Evolutionary conservation across 257 asterid species (phyloP).

Genomic region (Euphrasia confusa): DNA sequence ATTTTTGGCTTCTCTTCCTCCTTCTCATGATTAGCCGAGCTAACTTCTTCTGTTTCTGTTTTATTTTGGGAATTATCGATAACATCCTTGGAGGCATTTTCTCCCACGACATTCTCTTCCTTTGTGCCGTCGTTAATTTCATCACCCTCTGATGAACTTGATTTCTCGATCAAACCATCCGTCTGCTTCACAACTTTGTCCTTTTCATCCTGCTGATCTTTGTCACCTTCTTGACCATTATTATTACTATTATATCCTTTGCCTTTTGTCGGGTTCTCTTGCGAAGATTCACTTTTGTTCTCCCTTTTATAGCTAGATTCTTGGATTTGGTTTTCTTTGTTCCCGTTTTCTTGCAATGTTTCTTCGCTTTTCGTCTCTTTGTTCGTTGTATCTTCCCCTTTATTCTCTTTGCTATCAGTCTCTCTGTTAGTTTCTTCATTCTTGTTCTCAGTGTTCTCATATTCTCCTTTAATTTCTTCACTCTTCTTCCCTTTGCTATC

Average conservation of each 20-base stretch:
- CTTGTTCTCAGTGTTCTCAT: conserved; percentile 22
- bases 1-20: conserved; percentile 3
- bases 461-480: conserved; percentile 24
- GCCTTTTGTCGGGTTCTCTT: conserved; percentile 32
- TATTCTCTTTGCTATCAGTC: background rate
- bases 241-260: conserved; percentile 36
- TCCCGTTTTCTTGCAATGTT: conserved; percentile 24
- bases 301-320: conserved; percentile 19
- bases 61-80: conserved; percentile 30
- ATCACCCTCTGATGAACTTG: conserved; percentile 33
- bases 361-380: conserved; percentile 24
- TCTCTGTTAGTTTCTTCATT: conserved; percentile 16
- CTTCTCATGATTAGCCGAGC: conserved; percentile 15
- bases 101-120: conserved; percentile 25
- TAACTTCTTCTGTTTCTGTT: conserved; percentile 30
- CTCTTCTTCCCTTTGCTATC: conserved; percentile 25
- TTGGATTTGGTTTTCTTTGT: conserved; percentile 19
- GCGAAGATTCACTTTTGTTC: conserved; percentile 29
- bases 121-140: conserved; percentile 26
- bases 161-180: conserved; percentile 27
- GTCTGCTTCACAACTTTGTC: conserved; percentile 31
- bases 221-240: conserved; percentile 27
- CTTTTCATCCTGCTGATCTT: conserved; percentile 21
- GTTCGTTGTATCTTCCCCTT: background rate
- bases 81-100: conserved; percentile 22